Evolutionary conservation across 1,284 basidiomycete species (phyloP), one percentile per base, ranked within the genome.

Genomic region (Heliocybe sulcata): DNA sequence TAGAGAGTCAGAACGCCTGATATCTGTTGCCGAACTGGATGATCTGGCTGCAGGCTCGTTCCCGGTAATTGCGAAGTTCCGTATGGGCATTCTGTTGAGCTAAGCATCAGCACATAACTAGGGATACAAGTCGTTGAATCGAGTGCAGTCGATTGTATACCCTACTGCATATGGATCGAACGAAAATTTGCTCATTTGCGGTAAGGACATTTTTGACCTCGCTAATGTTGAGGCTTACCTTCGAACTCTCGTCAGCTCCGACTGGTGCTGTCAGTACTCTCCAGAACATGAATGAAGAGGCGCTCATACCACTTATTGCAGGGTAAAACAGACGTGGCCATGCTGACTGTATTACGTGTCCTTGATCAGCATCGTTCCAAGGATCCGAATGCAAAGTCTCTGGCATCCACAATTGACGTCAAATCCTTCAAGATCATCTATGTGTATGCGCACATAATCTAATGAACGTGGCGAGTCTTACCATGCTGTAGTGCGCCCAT

Each of bases 321-420:
- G 90, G 97, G 97, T 72, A 99, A 99, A 91, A 99, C 97, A 0
- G 97, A 99, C 68, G 92, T 99, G 0, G 97, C 97, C 0, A 93
- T 99, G 87, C 78, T 99, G 64, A 81, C 92, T 1, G 90, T 99
- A 57, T 79, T 99, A 53, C 89, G 94, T 22, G 91, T 95, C 20
- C 76, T 99, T 53, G 77, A 85, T 55, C 92, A 91, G 63, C 82
- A 92, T 67, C 76, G 83, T 1, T 50, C 51, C 10, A 54, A 64
- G 48, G 55, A 63, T 14, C 67, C 64, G 2, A 62, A 65, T 45
- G 66, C 80, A 55, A 59, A n/a, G 12, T 14, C 50, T 29, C n/a
- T 87, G 16, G 70, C 69, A 11, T 68, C 76, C n/a, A 77, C 80
- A 12, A 88, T 94, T 58, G 70, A 84, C 58, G 77, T 77, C 45